Evolutionary conservation across 257 asterid species (phyloP).

Genomic region (Nicotiana tabacum): DNA sequence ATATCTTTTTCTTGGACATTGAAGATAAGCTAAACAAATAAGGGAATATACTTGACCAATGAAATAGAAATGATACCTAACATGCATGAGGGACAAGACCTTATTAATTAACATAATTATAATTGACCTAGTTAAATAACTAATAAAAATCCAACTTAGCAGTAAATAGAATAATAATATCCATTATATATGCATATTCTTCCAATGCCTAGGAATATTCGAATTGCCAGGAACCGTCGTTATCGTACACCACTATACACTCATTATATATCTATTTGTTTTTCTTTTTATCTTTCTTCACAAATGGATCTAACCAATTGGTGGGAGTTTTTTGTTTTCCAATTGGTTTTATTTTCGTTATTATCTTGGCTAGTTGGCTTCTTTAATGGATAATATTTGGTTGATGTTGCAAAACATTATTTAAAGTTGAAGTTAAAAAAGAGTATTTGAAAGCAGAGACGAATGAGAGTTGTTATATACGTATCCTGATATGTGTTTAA

Average conservation of each 20-base stretch:
- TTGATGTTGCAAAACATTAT: no score
- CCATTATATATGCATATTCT: constrained; percentile 27
- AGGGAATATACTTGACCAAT: constrained; percentile 32
- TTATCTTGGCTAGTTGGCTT: no score
- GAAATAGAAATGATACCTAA: constrained; percentile 7
- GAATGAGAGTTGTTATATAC: no score
- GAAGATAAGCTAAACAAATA: constrained; percentile 21
- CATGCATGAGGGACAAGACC: not conserved
- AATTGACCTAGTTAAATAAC: constrained; percentile 23
- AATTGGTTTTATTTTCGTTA: no score
- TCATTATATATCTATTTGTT: not conserved
- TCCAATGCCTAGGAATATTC: constrained; percentile 33
- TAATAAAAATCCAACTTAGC: constrained; percentile 8
- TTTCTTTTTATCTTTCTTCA: not conserved
- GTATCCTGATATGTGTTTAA: no score
- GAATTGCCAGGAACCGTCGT: not conserved
- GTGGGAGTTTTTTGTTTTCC: no score
- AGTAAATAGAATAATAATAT: not conserved
- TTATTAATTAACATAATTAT: constrained; percentile 20
- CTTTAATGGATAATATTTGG: no score
- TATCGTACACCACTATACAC: not conserved
- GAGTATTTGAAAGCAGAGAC: no score
- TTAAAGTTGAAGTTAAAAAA: no score
- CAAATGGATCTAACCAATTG: not conserved
- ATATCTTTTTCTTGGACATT: constrained; percentile 18